These are phyloP conservation scores for Zostera marina DNA, from an alignment of 116 monocot species.

Conservation along the genomic window DNA sequence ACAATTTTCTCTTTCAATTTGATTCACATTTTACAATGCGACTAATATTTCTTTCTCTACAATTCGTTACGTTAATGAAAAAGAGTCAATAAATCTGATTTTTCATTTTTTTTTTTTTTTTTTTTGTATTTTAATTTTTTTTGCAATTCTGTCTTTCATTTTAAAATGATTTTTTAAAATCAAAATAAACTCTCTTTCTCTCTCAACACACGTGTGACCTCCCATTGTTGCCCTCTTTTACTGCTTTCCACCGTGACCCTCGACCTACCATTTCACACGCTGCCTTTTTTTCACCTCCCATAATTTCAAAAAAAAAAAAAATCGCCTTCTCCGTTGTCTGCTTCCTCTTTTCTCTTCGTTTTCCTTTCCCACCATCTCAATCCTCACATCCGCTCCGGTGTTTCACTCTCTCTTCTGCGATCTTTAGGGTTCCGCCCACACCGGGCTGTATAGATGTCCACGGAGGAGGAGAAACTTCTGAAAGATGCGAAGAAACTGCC, in stretches of 20 bases:
- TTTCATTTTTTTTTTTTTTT: too few species aligned
- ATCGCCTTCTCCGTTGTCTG: too few species aligned
- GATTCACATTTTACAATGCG: too few species aligned
- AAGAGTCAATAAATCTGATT: too few species aligned
- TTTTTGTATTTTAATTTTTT: too few species aligned
- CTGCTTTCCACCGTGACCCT: background rate
- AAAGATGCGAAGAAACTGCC: slow-evolving; percentile 99
- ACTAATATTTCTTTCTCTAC: too few species aligned
- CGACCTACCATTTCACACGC: background rate
- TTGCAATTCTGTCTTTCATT: too few species aligned
- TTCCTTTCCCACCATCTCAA: background rate
- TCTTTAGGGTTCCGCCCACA: background rate
- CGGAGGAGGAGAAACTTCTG: slow-evolving; percentile 96
- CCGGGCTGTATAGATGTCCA: slow-evolving; percentile 38
- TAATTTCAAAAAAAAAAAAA: too few species aligned
- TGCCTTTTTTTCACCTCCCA: background rate
- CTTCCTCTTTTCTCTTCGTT: background rate
- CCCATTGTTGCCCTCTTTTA: background rate
- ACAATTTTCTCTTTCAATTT: too few species aligned
- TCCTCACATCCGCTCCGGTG: background rate
- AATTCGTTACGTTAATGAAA: too few species aligned
- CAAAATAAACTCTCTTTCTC: too few species aligned
- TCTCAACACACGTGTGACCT: background rate
- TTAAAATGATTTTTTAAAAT: too few species aligned
- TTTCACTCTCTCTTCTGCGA: background rate